Conservation (phyloP, 176 grass and related monocot genomes). For the Eleusine indica region DNA sequence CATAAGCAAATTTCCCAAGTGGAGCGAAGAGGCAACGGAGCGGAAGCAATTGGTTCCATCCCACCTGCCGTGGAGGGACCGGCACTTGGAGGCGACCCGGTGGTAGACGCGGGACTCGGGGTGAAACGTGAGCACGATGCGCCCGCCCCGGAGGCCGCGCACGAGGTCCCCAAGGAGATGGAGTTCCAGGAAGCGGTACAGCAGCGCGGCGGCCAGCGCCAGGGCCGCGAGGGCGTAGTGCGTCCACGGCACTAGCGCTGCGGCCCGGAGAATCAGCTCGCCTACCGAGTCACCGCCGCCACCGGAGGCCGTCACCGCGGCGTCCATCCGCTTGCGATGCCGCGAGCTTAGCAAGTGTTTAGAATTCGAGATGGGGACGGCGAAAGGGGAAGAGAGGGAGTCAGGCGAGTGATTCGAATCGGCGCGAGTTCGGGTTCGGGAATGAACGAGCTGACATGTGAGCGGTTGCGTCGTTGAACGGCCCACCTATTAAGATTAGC, state of each 20-base stretch:
- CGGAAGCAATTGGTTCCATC: not conserved
- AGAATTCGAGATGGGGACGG: no score
- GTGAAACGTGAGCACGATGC: slow-evolving; percentile 76
- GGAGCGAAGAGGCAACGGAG: slow-evolving; percentile 1
- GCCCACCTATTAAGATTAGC: no score
- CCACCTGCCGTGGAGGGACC: slow-evolving; percentile 83
- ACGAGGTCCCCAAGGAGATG: slow-evolving; percentile 70
- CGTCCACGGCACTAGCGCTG: slow-evolving; percentile 46
- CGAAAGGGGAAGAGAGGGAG: not conserved
- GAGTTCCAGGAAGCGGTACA: slow-evolving; percentile 86
- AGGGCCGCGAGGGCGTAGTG: slow-evolving; percentile 58
- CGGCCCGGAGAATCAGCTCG: slow-evolving; percentile 62
- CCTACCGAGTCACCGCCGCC: slow-evolving; percentile 39
- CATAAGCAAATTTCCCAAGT: not conserved
- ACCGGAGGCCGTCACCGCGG: not conserved
- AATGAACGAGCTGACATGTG: not conserved
- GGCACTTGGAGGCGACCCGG: slow-evolving; percentile 72
- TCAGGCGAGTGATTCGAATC: not conserved
- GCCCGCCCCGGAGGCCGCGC: slow-evolving; percentile 63
- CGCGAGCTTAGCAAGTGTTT: not conserved
- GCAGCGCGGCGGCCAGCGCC: slow-evolving; percentile 43
- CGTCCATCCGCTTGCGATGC: slow-evolving; percentile 26
- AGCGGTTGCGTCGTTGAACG: no score
- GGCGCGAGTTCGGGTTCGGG: not conserved
- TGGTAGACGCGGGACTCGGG: slow-evolving; percentile 74